Percentiles rank a stretch among this genome's conserved stretches.
These are phyloP conservation scores for Pulveroboletus sp. DNA, from an alignment of 768 basidiomycete species.

Conservation along the genomic window DNA sequence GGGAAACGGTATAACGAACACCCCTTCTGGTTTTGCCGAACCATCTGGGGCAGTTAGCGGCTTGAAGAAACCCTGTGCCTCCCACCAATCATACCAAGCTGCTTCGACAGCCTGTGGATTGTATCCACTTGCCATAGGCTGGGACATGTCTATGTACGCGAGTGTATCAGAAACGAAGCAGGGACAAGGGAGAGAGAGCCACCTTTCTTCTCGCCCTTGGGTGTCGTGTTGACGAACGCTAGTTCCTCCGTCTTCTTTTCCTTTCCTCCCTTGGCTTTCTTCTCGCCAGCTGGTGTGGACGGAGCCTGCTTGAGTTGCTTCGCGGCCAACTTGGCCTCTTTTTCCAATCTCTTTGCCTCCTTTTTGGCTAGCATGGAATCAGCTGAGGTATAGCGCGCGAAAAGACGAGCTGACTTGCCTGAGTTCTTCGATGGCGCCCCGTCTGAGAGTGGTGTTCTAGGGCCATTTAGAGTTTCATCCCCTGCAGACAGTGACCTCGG, in stretches of 20 bases:
- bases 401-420: conserved; percentile 24
- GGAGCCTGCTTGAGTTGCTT: conserved; percentile 45
- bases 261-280: conserved; percentile 74
- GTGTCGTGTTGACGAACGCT: conserved; percentile 85
- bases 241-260: conserved; percentile 64
- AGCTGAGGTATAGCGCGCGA: background rate
- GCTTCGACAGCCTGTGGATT: conserved; percentile 93
- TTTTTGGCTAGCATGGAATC: conserved; percentile 58
- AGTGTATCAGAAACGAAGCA: background rate
- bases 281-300: conserved; percentile 44
- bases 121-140: conserved; percentile 89
- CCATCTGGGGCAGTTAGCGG: conserved; percentile 61
- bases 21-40: conserved; percentile 54
- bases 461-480: background rate
- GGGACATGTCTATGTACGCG: conserved; percentile 60
- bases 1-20: conserved; percentile 84
- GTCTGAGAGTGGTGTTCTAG: background rate
- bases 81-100: conserved; percentile 99
- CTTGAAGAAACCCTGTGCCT: conserved; percentile 82
- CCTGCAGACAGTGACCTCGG: background rate
- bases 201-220: conserved; percentile 94
- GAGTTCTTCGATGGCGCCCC: conserved; percentile 36
- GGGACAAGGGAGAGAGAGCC: conserved; percentile 1
- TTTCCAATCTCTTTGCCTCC: conserved; percentile 77
- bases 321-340: conserved; percentile 72